These are phyloP conservation scores for Fusarium albosuccineum DNA, from an alignment of 2,329 filamentous ascomycete species.

Conservation along the genomic window DNA sequence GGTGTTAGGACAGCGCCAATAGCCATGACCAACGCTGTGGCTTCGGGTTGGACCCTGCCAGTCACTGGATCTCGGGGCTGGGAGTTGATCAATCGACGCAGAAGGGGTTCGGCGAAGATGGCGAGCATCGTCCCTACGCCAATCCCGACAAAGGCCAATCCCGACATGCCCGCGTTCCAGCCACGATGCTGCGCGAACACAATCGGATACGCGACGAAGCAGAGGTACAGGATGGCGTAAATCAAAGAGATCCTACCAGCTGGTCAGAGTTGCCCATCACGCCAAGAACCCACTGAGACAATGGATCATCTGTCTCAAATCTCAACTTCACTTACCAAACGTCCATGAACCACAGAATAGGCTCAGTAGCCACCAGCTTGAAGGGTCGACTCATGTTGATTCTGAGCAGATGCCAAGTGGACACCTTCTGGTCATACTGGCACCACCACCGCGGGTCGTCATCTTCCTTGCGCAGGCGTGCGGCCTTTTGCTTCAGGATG, in stretches of 20 bases:
- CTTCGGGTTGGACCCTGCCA: slow-evolving; percentile 80
- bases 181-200: slow-evolving; percentile 81
- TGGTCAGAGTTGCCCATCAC: slow-evolving; percentile 16
- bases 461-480: slow-evolving; percentile 73
- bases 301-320: background rate
- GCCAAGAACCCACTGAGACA: background rate
- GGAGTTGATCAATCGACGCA: slow-evolving; percentile 81
- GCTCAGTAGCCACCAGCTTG: slow-evolving; percentile 81
- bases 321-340: slow-evolving; percentile 64
- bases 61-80: slow-evolving; percentile 82
- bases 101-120: slow-evolving; percentile 76
- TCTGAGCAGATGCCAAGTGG: slow-evolving; percentile 76
- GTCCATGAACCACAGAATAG: slow-evolving; percentile 80
- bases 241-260: slow-evolving; percentile 77
- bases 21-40: slow-evolving; percentile 83
- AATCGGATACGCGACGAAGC: slow-evolving; percentile 91
- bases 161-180: slow-evolving; percentile 80
- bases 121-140: slow-evolving; percentile 73
- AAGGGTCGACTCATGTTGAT: slow-evolving; percentile 84
- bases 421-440: slow-evolving; percentile 79
- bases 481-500: slow-evolving; percentile 76
- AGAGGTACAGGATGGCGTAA: slow-evolving; percentile 89
- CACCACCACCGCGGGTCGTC: slow-evolving; percentile 82
- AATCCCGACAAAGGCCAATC: slow-evolving; percentile 82
- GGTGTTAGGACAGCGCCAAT: slow-evolving; percentile 81